Base-by-base conservation (phyloP, 345 rosid genomes). In the Punica granatum region DNA sequence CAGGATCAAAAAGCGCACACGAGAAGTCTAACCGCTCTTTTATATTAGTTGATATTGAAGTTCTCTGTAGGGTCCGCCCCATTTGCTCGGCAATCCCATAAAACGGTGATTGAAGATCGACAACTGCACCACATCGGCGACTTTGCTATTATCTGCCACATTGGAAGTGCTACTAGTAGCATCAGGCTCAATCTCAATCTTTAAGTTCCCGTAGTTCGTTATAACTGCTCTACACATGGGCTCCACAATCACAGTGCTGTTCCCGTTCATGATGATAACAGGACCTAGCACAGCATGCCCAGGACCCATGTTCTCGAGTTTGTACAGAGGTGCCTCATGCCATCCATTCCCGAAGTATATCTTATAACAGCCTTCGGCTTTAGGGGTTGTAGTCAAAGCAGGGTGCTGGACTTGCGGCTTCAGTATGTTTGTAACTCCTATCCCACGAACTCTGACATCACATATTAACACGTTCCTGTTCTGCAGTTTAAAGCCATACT, bases 41-140 rank as follows among this genome's bases (percentile, higher is more conserved):
- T 76, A 94, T 94, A 76, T 89, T 91, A 23, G 99, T 94, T 63
- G 97, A 94, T 77, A 94, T 91, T 60, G 99, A 94, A 75, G 97
- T 94, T 74, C 99, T 83, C 79, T 94, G 99, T 28, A 94, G 79
- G 4, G 99, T 91, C 64, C 96, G 81, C 68, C 99, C 99, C 99
- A 94, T 94, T 74, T 94, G 99, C 67, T 94, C 99, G 61, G 99
- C 99, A 53, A 94, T 91, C 60, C 99, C 99, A 94, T 94, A 76
- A 91, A 94, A 64, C 99, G 83, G 80, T 94, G 91, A 77, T 86
- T 89, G 77, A 94, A 94, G 65, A 94, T 91, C 36, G 99, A 94
- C 18, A 94, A 85, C 70, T 89, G 99, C 72, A 94, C 99, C 28
- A 94, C 99, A 83, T 89, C 99, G 72, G 96, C 99, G 70, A 90